phyloP scores from a whole-genome alignment of 1,284 basidiomycete species.

The Melanopsichium pennsylvanicum region DNA sequence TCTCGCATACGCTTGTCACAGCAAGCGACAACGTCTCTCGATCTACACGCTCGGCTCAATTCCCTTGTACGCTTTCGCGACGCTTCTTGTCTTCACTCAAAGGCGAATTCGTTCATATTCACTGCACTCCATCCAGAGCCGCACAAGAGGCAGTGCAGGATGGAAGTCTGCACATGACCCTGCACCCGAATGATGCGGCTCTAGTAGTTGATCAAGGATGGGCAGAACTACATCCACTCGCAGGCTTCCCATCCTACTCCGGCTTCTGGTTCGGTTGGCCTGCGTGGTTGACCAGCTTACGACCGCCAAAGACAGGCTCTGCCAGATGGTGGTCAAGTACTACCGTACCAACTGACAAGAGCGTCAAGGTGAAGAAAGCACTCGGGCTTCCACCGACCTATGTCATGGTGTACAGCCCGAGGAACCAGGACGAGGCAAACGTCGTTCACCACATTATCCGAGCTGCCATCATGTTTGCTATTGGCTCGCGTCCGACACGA shows the following conservation, averaged over 20 bases:
- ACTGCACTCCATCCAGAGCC: conserved; percentile 1
- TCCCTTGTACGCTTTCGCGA: conserved; percentile 20
- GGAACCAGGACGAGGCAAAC: conserved; percentile 32
- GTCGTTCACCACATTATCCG: conserved; percentile 30
- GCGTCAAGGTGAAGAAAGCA: conserved; percentile 7
- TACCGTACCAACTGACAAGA: conserved; percentile 8
- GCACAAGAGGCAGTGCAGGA: conserved; percentile 5
- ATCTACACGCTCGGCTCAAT: conserved; percentile 31
- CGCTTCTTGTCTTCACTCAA: conserved; percentile 24
- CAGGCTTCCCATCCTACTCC: conserved; percentile 39
- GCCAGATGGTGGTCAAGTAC: conserved; percentile 32
- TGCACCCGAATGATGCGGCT: conserved; percentile 41
- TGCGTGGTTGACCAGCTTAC: conserved; percentile 18
- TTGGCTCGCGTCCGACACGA: conserved; percentile 10
- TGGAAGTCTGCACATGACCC: conserved; percentile 42
- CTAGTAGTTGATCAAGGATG: conserved; percentile 36
- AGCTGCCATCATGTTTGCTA: conserved; percentile 33
- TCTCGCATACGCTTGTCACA: conserved; percentile 36
- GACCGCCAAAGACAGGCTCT: not conserved
- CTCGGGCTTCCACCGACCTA: conserved; percentile 50
- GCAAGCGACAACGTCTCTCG: conserved; percentile 17
- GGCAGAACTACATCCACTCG: conserved; percentile 47
- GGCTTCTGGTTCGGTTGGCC: conserved; percentile 46
- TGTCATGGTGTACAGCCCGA: conserved; percentile 41
- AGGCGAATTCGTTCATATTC: conserved; percentile 48